These are phyloP conservation scores for Fusarium sp. DNA, from an alignment of 2,329 filamentous ascomycete genomes.

Conservation along the genomic window DNA sequence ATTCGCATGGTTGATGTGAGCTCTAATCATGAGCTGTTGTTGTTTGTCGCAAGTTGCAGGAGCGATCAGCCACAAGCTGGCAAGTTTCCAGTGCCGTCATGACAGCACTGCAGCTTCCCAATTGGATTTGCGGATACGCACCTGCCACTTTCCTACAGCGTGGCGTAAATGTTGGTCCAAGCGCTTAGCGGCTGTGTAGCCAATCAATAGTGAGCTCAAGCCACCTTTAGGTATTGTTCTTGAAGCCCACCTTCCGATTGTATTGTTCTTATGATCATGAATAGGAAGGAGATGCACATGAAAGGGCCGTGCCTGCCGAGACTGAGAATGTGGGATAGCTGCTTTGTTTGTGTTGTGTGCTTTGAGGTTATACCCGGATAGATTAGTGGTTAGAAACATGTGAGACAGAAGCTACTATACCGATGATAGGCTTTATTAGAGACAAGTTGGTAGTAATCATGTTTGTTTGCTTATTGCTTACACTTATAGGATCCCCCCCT, in stretches of 20 bases:
- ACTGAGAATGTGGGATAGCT: constrained; percentile 4
- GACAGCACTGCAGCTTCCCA: constrained; percentile 23
- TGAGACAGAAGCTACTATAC: background rate
- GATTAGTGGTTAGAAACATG: background rate
- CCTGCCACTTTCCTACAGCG: constrained; percentile 11
- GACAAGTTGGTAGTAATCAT: background rate
- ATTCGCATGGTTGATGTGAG: constrained; percentile 9
- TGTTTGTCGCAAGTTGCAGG: constrained; percentile 33
- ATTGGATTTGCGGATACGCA: background rate
- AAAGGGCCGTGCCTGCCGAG: constrained; percentile 19
- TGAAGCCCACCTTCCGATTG: constrained; percentile 7
- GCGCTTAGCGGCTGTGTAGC: constrained; percentile 36
- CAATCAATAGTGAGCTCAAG: constrained; percentile 35
- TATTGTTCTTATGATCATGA: constrained; percentile 39
- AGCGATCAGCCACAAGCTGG: constrained; percentile 41
- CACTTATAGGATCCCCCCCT: background rate
- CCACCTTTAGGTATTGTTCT: constrained; percentile 17
- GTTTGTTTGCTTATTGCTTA: constrained; percentile 2
- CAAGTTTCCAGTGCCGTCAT: constrained; percentile 39
- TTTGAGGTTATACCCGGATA: constrained; percentile 10
- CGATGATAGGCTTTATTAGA: background rate
- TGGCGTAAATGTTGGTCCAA: constrained; percentile 26
- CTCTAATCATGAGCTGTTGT: constrained; percentile 29
- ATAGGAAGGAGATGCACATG: constrained; percentile 1
- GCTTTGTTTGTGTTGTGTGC: constrained; percentile 12